These are phyloP conservation scores for Elasticomyces elasticus DNA, from an alignment of 495 filamentous ascomycete genomes.

Conservation along the genomic window DNA sequence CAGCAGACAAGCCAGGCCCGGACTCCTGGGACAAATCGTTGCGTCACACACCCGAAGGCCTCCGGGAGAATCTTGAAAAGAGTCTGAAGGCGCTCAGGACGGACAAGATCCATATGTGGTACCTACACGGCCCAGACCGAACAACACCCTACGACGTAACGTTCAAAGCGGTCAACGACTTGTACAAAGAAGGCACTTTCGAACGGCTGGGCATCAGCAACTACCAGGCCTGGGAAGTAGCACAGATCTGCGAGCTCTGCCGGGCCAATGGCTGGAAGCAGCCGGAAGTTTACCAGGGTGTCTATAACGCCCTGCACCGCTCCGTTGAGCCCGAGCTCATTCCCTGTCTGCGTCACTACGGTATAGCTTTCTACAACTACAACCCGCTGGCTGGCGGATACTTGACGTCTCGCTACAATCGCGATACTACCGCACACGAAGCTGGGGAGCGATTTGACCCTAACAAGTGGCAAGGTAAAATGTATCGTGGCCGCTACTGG, in stretches of 20 bases:
- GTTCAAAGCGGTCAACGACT: constrained; percentile 37
- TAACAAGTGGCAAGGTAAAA: constrained; percentile 31
- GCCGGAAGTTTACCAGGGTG: constrained; percentile 51
- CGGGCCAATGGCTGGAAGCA: constrained; percentile 44
- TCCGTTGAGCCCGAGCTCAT: constrained; percentile 42
- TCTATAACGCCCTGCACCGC: constrained; percentile 55
- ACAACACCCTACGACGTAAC: constrained; percentile 42
- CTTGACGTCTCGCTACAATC: constrained; percentile 36
- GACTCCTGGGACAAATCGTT: constrained; percentile 26
- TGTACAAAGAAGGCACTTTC: constrained; percentile 41
- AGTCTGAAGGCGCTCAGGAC: constrained; percentile 39
- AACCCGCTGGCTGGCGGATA: constrained; percentile 46
- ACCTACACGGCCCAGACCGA: constrained; percentile 44
- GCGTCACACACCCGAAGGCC: constrained; percentile 26
- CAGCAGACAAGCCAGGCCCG: constrained; percentile 1
- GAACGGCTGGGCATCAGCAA: constrained; percentile 43
- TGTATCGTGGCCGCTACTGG: constrained; percentile 38
- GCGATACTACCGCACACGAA: too few species aligned
- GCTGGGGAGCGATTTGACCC: constrained; percentile 39
- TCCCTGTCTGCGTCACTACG: constrained; percentile 44
- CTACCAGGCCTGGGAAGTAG: constrained; percentile 43
- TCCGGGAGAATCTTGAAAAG: constrained; percentile 33
- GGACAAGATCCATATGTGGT: constrained; percentile 43
- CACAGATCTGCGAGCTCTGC: constrained; percentile 42
- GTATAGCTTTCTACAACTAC: constrained; percentile 42